Conservation (phyloP, 2,329 filamentous ascomycete species). For the Trichoderma atrobrunneum region DNA sequence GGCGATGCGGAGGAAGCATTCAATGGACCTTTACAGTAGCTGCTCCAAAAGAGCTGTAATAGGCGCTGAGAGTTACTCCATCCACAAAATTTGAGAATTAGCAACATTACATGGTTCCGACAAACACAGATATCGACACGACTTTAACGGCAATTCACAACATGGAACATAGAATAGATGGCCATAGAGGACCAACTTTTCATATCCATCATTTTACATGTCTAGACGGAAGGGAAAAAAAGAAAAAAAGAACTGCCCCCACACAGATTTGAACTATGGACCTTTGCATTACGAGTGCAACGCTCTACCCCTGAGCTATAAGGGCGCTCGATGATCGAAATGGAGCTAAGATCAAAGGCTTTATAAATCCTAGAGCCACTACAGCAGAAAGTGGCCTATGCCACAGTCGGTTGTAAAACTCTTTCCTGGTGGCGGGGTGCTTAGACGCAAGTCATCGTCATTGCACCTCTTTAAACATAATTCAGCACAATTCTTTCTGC, state of each 20-base stretch:
- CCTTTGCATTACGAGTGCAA: constrained; percentile 7
- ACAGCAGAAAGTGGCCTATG: background rate
- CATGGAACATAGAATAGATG: background rate
- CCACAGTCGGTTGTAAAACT: background rate
- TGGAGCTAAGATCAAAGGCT: background rate
- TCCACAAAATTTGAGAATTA: background rate
- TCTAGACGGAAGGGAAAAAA: background rate
- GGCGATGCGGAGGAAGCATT: background rate
- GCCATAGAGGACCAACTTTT: background rate
- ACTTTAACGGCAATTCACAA: background rate
- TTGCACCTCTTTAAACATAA: background rate
- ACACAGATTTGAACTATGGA: constrained; percentile 9
- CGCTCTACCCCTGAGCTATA: constrained; percentile 6
- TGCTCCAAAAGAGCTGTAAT: background rate
- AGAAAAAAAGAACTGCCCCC: background rate
- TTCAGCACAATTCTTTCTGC: background rate
- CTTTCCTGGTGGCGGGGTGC: constrained; percentile 6
- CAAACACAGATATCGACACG: background rate
- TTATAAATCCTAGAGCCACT: background rate
- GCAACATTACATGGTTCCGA: background rate
- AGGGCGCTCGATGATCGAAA: background rate
- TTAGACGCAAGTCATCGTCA: background rate
- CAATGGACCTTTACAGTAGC: background rate
- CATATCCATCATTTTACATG: background rate
- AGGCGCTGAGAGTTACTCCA: background rate